Base-by-base conservation (phyloP, 2,329 filamentous ascomycete genomes). In the Aureobasidium sp. region DNA sequence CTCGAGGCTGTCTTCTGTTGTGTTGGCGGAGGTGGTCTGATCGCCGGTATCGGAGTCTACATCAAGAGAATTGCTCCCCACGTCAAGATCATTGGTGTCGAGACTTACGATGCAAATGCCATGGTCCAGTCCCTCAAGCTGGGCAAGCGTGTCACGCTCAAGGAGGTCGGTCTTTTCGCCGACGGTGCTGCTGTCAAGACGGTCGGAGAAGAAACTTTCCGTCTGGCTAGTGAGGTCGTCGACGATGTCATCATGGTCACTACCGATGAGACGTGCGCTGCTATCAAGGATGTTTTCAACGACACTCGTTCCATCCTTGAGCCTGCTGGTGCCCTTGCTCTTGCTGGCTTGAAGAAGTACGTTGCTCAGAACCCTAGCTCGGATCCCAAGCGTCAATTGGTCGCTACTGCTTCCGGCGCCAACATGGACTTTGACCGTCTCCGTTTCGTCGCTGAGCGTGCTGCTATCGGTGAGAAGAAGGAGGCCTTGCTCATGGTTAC, bases 381-480 rank as follows among this genome's bases (percentile, higher is more conserved):
- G n/a, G 83, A 96, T 71, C 78, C 83, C 0, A 84, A 81, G 63
- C 83, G 92, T 45, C 86, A 87, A 55, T 81, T 97, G 63, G 84
- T 97, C 42, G 94, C 94, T 63, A 83, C 97, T 62, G 91, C 93
- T 1, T 96, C 91, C 30, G 94, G 94, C 55, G 94, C 94, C 64
- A 99, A 99, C 79, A 99, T 99, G 93, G 96, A 99, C 77, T 99
- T 99, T 73, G 94, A 99, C 74, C 89, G 94, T 8, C 81, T 99
- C 50, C 89, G 94, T 50, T 99, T 99, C 72, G 94, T 99, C 16
- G 93, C 94, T 25, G 92, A 97, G 76, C 91, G 94, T 65, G 94
- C 94, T 34, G 89, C 91, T 3, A 82, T 97, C 3, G 94, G 94
- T 68, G 94, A 97, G 75, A 90, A 91, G 69, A 96, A 95, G 75